phyloP scores from a whole-genome alignment of 371 early-diverging fungal genomes.

The Circinella umbellata region DNA sequence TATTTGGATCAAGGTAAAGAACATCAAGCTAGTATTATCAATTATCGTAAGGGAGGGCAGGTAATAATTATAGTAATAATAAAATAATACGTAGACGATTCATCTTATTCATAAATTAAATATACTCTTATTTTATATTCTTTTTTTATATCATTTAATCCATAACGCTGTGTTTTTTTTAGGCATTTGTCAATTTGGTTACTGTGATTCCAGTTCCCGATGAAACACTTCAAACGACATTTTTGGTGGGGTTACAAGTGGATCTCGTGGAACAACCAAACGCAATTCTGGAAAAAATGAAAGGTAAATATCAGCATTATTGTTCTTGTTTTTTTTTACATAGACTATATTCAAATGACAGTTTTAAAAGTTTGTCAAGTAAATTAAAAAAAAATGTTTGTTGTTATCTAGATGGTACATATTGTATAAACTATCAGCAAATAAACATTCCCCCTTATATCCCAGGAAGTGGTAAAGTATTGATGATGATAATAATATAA shows the following conservation, averaged over 20 bases:
- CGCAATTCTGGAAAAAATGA: slow-evolving; percentile 66
- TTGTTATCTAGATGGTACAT: slow-evolving; percentile 42
- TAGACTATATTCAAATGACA: neutral
- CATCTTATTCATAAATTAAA: too few species aligned
- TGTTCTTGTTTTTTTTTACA: too few species aligned
- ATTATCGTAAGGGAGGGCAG: slow-evolving; percentile 72
- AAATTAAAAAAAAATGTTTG: neutral
- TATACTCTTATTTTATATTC: too few species aligned
- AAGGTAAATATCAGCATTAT: slow-evolving; percentile 20
- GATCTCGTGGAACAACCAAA: slow-evolving; percentile 76
- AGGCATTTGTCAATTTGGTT: slow-evolving; percentile 76
- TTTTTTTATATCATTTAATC: too few species aligned
- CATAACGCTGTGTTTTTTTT: too few species aligned
- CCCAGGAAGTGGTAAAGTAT: slow-evolving; percentile 12
- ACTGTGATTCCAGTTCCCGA: slow-evolving; percentile 69
- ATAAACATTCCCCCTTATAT: slow-evolving; percentile 39
- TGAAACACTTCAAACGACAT: slow-evolving; percentile 51
- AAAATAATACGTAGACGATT: too few species aligned
- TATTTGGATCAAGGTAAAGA: slow-evolving; percentile 59
- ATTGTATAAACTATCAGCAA: slow-evolving; percentile 54
- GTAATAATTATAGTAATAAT: too few species aligned
- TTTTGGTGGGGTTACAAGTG: slow-evolving; percentile 77
- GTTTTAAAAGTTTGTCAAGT: too few species aligned
- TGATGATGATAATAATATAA: neutral
- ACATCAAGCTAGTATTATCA: slow-evolving; percentile 68